These are phyloP conservation scores for Clonostachys rosea DNA, from an alignment of 2,329 filamentous ascomycete genomes.

Conservation along the genomic window DNA sequence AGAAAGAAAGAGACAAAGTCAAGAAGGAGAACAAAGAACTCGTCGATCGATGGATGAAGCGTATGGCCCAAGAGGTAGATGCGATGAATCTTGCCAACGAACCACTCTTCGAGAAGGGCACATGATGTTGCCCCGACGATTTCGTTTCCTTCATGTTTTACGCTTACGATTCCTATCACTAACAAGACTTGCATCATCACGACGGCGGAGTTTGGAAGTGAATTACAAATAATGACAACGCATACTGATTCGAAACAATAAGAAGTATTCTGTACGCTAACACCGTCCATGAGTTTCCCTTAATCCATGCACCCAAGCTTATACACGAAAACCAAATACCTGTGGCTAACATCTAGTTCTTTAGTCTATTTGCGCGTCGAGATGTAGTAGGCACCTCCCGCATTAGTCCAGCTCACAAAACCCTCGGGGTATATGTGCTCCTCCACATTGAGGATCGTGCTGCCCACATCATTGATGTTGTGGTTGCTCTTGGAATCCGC, in stretches of 20 bases:
- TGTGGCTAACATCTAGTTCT: constrained; percentile 8
- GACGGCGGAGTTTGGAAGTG: background rate
- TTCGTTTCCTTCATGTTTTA: background rate
- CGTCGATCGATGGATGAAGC: constrained; percentile 85
- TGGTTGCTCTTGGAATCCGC: constrained; percentile 71
- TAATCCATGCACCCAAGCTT: constrained; percentile 3
- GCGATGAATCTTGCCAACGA: constrained; percentile 73
- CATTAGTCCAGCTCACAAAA: constrained; percentile 90
- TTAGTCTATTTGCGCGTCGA: constrained; percentile 64
- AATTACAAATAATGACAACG: background rate
- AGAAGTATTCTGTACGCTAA: constrained; percentile 23
- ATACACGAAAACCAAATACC: constrained; percentile 10
- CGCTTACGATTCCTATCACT: background rate
- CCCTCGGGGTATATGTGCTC: constrained; percentile 55
- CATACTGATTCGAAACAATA: constrained; percentile 7
- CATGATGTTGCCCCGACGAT: background rate
- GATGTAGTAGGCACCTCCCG: constrained; percentile 81
- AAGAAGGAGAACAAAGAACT: constrained; percentile 83
- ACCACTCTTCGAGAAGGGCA: constrained; percentile 8
- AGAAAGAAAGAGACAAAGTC: constrained; percentile 68
- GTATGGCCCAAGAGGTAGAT: constrained; percentile 81
- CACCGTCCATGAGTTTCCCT: constrained; percentile 6
- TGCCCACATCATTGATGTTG: constrained; percentile 74
- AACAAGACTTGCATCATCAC: background rate
- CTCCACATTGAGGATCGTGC: constrained; percentile 76